Evolutionary conservation across 768 basidiomycete species (phyloP).

Genomic region (Russula brevipes): DNA sequence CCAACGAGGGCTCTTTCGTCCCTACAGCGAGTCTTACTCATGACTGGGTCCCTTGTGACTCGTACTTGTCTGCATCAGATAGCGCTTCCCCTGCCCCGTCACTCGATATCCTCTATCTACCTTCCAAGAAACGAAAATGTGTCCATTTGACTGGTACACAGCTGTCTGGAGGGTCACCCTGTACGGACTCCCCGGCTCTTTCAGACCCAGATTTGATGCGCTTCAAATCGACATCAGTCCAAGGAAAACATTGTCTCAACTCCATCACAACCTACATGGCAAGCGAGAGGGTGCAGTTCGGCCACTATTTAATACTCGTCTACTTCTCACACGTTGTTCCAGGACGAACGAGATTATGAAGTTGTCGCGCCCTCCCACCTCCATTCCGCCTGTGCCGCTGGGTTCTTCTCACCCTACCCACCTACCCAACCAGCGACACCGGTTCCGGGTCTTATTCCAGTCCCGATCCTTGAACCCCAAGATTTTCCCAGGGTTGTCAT

Average conservation of each 20-base stretch:
- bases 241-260: too few relatives aligned
- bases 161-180: background rate
- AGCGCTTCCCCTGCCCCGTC: background rate
- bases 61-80: constrained; percentile 15
- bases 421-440: constrained; percentile 11
- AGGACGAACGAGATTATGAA: background rate
- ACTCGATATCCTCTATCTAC: background rate
- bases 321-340: background rate
- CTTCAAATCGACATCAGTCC: background rate
- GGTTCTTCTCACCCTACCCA: background rate
- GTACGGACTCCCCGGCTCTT: background rate
- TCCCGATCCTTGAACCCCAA: background rate
- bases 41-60: background rate
- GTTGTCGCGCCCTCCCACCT: background rate
- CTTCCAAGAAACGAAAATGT: constrained; percentile 9
- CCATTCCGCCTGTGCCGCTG: background rate
- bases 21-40: background rate
- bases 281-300: background rate
- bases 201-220: background rate
- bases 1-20: background rate
- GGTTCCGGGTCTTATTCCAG: background rate
- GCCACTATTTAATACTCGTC: too few relatives aligned
- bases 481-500: background rate
- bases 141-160: background rate
- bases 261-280: background rate